Conservation (phyloP, 179 eudicot genomes). For the Dionaea muscipula region DNA sequence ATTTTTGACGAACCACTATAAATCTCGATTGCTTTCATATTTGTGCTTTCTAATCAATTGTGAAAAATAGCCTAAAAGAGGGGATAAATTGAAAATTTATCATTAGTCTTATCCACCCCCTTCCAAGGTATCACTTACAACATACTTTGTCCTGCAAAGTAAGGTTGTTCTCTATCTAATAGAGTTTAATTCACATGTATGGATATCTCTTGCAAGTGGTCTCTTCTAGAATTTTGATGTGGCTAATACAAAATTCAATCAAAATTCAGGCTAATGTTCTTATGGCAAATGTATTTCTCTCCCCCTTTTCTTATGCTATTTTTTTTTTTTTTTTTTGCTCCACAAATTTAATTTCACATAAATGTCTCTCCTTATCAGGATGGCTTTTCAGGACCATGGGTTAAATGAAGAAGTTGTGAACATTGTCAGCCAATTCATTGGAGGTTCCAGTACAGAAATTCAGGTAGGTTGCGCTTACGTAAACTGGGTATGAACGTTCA, state of each 20-base stretch:
- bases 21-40: no score
- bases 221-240: neutral
- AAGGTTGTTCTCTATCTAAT: no score
- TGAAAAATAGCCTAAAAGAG: no score
- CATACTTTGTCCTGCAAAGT: no score
- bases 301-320: neutral
- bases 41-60: no score
- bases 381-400: constrained; percentile 60
- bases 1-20: no score
- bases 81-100: no score
- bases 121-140: no score
- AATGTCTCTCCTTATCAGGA: constrained; percentile 25
- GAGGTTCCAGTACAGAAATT: constrained; percentile 55
- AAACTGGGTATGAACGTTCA: neutral
- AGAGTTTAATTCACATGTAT: no score
- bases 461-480: constrained; percentile 30
- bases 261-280: neutral
- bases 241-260: neutral
- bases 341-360: neutral
- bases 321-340: neutral
- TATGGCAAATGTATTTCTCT: neutral
- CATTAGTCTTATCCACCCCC: no score
- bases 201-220: neutral
- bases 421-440: constrained; percentile 47
- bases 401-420: constrained; percentile 46